A percentile compares a stretch with the other conserved stretches of the same genome.
These are phyloP conservation scores for Misopates orontium DNA, from an alignment of 257 asterid genomes.

Conservation along the genomic window DNA sequence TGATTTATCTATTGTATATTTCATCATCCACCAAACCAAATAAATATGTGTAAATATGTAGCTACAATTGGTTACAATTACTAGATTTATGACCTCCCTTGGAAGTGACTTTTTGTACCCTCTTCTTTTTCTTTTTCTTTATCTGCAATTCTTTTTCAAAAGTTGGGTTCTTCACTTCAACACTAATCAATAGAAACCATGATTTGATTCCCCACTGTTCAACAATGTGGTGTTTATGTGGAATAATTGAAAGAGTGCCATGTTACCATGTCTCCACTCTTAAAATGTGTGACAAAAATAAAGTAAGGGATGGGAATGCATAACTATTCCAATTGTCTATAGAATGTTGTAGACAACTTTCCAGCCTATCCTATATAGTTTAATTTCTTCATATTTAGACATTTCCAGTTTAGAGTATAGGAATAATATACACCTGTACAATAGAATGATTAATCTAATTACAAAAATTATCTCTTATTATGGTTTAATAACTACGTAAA, in stretches of 20 bases:
- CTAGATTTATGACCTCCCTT: conserved; percentile 44
- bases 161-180: conserved; percentile 52
- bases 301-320: not conserved
- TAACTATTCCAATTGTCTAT: too few species aligned
- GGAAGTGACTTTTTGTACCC: conserved; percentile 33
- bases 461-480: too few species aligned
- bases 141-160: not conserved
- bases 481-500: too few species aligned
- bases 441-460: too few species aligned
- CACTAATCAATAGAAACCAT: conserved; percentile 51
- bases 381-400: too few species aligned
- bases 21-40: conserved; percentile 9
- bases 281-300: conserved; percentile 21
- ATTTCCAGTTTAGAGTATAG: too few species aligned
- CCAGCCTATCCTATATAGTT: too few species aligned
- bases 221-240: conserved; percentile 34
- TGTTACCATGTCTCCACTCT: conserved; percentile 43
- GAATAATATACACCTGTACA: too few species aligned
- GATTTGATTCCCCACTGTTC: conserved; percentile 41
- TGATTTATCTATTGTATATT: conserved; percentile 22
- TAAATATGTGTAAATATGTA: not conserved
- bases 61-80: not conserved
- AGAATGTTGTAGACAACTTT: too few species aligned
- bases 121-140: conserved; percentile 15
- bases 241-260: conserved; percentile 45